Conservation (phyloP, 176 grass and related monocot genomes). For the Calamus simplicifolius region DNA sequence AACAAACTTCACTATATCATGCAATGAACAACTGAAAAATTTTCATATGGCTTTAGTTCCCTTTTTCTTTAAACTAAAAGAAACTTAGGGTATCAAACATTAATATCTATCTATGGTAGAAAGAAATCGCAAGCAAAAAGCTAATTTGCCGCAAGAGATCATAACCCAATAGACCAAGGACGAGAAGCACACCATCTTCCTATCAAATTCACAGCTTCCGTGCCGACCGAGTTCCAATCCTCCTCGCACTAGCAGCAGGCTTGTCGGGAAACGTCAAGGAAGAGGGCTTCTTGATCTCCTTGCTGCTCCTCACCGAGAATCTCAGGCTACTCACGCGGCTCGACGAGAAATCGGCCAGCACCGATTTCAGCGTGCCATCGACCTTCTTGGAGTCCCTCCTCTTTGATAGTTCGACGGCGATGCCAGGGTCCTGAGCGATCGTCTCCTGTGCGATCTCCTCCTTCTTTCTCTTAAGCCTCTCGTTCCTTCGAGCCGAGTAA, state of each 20-base stretch:
- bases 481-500: conserved; percentile 74
- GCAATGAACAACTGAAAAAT: no score
- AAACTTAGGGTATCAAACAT: no score
- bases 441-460: conserved; percentile 27
- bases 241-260: not conserved
- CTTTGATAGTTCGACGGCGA: conserved; percentile 70
- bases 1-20: no score
- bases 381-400: conserved; percentile 38
- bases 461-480: conserved; percentile 73
- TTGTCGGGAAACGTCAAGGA: conserved; percentile 9
- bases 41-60: no score
- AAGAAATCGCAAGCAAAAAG: no score
- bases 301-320: conserved; percentile 54
- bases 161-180: no score
- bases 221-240: not conserved
- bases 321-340: conserved; percentile 26
- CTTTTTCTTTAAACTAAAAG: no score
- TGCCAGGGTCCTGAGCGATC: conserved; percentile 48
- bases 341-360: conserved; percentile 22
- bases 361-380: conserved; percentile 44
- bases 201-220: no score
- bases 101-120: no score
- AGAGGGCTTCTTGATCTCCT: conserved; percentile 59
- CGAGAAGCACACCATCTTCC: no score
- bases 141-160: no score